These are phyloP conservation scores for Sicyos baderoa DNA, from an alignment of 306 rosid species.

Conservation along the genomic window DNA sequence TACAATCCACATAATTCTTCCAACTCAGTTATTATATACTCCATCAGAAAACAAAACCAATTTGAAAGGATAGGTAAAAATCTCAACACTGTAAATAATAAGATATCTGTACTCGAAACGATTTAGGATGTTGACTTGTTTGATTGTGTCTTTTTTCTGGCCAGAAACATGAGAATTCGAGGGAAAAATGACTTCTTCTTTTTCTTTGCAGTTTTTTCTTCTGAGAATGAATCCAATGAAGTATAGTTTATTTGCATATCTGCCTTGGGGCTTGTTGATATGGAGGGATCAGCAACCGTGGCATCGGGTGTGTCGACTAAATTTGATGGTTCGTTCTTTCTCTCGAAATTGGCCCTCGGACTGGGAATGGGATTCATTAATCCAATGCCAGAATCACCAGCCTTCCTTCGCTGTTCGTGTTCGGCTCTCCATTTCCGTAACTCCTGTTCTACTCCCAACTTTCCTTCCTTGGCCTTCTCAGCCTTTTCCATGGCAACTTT, in stretches of 20 bases:
- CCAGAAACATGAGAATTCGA: slow-evolving; percentile 79
- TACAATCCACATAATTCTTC: slow-evolving; percentile 28
- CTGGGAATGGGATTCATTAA: slow-evolving; percentile 39
- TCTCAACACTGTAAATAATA: slow-evolving; percentile 16
- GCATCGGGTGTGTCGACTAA: slow-evolving; percentile 25
- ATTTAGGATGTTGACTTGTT: slow-evolving; percentile 32
- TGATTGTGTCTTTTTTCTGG: slow-evolving; percentile 45
- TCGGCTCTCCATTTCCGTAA: slow-evolving; percentile 94
- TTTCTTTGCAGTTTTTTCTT: slow-evolving; percentile 51
- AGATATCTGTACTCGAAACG: neutral
- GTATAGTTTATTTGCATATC: slow-evolving; percentile 21
- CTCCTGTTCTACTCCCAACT: slow-evolving; percentile 90
- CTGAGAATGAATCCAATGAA: slow-evolving; percentile 47
- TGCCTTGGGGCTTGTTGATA: slow-evolving; percentile 50
- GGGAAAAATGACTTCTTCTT: slow-evolving; percentile 74
- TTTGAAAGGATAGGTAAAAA: slow-evolving; percentile 24
- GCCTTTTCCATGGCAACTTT: slow-evolving; percentile 77
- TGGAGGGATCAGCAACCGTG: slow-evolving; percentile 24
- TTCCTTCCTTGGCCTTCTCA: slow-evolving; percentile 96
- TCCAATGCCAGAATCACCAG: slow-evolving; percentile 49
- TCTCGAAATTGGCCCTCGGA: slow-evolving; percentile 67
- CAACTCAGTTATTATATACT: slow-evolving; percentile 13
- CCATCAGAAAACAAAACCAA: slow-evolving; percentile 21
- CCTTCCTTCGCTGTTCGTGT: slow-evolving; percentile 67
- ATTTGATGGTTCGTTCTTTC: slow-evolving; percentile 35